Evolutionary conservation across 352 stramenopile species (phyloP), one percentile per base, ranked within the genome.

Genomic region (Pythium dissotocum): DNA sequence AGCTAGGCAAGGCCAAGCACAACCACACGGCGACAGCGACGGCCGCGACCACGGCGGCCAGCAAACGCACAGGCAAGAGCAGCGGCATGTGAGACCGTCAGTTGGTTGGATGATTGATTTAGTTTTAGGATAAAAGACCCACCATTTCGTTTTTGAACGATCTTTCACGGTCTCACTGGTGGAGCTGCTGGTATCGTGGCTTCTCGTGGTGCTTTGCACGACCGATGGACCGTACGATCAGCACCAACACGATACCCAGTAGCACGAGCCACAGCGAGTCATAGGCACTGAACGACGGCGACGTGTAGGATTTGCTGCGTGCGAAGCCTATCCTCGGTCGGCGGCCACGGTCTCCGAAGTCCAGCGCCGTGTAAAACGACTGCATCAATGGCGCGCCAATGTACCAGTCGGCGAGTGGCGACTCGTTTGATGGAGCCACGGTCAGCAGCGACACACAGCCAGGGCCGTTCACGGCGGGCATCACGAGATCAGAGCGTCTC

Each of bases 321-420:
- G 63, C 63, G 52, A 69, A 69, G n/a, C 63, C 63, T 7, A 69
- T 38, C 2, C 63, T 54, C 5, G 62, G 35, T 12, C 24, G 7
- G 2, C 53, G n/a, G 5, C n/a, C 24, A 6, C 4, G 5, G 6
- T 58, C 55, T 18, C 63, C 63, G 52, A 55, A 69, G 14, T 69
- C 63, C n/a, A 69, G 55, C 2, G 63, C 63, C 16, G 63, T 69
- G 46, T 69, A 69, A 33, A 69, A 69, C 18, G 55, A 55, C 35
- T 69, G 54, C 44, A 69, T 59, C 35, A 69, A 69, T 24, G 63
- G 63, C 24, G 63, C 63, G 4, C 63, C 63, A 9, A 69, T 56
- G n/a, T 13, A 49, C 63, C 63, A 69, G 30, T 69, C 54, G 1
- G 54, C 54, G 14, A 51, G 36, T 38, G 14, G 21, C 6, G 12